A percentile compares a stretch with the other conserved stretches of the same genome.
phyloP scores from a whole-genome alignment of 768 basidiomycete species.

The Trametes cubensis region DNA sequence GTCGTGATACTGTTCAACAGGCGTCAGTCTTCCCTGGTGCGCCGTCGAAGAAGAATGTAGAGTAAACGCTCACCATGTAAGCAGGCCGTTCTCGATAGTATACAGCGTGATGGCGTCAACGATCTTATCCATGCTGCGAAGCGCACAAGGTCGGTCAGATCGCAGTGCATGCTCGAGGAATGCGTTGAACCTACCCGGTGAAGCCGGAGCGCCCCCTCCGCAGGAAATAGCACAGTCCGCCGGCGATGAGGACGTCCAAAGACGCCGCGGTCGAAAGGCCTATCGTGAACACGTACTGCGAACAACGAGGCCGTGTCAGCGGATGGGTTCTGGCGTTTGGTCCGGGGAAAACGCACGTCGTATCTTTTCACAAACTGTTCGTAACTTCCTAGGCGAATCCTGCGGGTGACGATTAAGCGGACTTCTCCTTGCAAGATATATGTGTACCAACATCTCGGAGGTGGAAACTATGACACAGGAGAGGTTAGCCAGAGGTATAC shows the following conservation, averaged over 20 bases:
- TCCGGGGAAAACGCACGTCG: background rate
- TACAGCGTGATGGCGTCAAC: constrained; percentile 31
- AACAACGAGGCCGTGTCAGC: background rate
- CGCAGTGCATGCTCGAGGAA: background rate
- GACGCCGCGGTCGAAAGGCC: constrained; percentile 30
- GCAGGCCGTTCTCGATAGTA: constrained; percentile 32
- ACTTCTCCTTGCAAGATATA: background rate
- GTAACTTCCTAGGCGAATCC: constrained; percentile 8
- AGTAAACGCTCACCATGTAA: constrained; percentile 27
- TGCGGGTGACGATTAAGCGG: background rate
- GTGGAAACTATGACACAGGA: background rate
- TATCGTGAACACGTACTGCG: constrained; percentile 33
- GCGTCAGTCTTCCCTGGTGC: background rate
- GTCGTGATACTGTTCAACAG: constrained; percentile 25
- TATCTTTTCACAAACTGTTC: constrained; percentile 1
- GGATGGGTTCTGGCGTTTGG: background rate
- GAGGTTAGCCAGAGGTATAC: background rate
- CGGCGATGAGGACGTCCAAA: constrained; percentile 32
- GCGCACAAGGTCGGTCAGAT: background rate
- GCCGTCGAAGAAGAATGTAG: background rate
- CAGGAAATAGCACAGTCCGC: constrained; percentile 30
- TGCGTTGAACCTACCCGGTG: constrained; percentile 13
- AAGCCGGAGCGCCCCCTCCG: constrained; percentile 27
- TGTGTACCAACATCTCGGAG: constrained; percentile 2
- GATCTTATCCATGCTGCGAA: constrained; percentile 28